phyloP scores from a whole-genome alignment of 495 filamentous ascomycete genomes.

The Oidiodendron maius region DNA sequence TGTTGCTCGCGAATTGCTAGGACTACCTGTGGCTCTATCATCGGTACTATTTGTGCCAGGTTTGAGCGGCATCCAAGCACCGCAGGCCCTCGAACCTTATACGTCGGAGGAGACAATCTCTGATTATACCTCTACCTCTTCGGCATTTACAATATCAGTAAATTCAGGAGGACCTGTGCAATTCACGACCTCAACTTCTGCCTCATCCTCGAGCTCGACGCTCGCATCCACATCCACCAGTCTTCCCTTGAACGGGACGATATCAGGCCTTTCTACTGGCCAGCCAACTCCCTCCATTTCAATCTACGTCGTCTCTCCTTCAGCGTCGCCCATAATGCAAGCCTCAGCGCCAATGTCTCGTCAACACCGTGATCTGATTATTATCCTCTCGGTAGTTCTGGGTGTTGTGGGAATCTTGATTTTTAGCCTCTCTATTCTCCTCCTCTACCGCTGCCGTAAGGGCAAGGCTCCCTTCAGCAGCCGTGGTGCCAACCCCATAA shows the following conservation, averaged over 20 bases:
- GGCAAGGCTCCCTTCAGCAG: slow-evolving; percentile 12
- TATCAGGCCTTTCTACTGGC: too few relatives aligned
- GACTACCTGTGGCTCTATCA: too few relatives aligned
- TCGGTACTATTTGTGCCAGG: too few relatives aligned
- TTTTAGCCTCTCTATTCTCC: slow-evolving; percentile 2
- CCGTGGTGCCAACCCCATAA: slow-evolving; percentile 20
- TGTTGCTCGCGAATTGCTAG: too few relatives aligned
- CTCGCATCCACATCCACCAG: neutral
- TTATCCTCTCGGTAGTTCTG: slow-evolving; percentile 18
- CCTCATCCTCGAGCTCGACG: neutral
- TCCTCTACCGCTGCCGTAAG: slow-evolving; percentile 13
- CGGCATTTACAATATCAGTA: neutral
- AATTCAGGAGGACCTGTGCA: neutral
- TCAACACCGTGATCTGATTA: slow-evolving; percentile 13
- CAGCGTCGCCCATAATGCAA: neutral
- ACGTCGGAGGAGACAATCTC: too few relatives aligned
- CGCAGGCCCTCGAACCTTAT: too few relatives aligned
- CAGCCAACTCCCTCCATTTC: too few relatives aligned
- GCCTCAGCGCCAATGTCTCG: neutral
- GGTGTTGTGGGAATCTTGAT: slow-evolving; percentile 15
- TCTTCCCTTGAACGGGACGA: too few relatives aligned
- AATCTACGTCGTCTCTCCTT: too few relatives aligned
- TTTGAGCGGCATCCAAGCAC: too few relatives aligned
- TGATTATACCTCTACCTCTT: neutral
- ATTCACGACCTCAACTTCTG: neutral